Conservation (phyloP, 169 alveolate genomes). For the Babesia gibsoni region DNA sequence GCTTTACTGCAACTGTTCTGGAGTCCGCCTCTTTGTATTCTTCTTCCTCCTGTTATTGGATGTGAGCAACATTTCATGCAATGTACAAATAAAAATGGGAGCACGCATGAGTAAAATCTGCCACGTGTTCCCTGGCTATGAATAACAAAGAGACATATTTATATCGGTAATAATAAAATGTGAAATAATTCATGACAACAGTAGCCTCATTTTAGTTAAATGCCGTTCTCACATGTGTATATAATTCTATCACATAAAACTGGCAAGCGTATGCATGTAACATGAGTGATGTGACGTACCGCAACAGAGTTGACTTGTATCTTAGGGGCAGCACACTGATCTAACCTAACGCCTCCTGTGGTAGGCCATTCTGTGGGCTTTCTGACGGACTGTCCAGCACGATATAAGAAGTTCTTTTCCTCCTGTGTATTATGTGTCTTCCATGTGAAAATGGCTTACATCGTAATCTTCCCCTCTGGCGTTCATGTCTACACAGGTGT, state of each 20-base stretch:
- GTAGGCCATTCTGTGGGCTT: conserved; percentile 57
- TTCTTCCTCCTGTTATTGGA: conserved; percentile 3
- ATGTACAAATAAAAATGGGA: no score
- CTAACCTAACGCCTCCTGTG: conserved; percentile 58
- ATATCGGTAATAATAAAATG: no score
- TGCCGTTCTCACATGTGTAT: no score
- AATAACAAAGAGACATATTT: no score
- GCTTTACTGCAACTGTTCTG: conserved; percentile 38
- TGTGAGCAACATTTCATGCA: no score
- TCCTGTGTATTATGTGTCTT: background rate
- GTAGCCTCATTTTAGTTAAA: no score
- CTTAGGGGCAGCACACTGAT: background rate
- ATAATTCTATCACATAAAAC: no score
- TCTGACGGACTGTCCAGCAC: conserved; percentile 11
- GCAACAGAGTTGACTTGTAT: background rate
- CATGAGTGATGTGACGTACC: no score
- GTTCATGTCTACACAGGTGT: conserved; percentile 9
- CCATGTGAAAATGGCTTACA: background rate
- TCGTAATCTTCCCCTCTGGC: conserved; percentile 3
- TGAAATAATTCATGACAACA: no score
- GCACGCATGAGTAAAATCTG: no score
- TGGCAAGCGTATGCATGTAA: no score
- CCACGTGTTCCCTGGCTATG: no score
- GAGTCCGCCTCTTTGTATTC: conserved; percentile 40
- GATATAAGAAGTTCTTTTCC: conserved; percentile 8